phyloP scores from a whole-genome alignment of 805 yeast species.

The Candida vaughaniae region DNA sequence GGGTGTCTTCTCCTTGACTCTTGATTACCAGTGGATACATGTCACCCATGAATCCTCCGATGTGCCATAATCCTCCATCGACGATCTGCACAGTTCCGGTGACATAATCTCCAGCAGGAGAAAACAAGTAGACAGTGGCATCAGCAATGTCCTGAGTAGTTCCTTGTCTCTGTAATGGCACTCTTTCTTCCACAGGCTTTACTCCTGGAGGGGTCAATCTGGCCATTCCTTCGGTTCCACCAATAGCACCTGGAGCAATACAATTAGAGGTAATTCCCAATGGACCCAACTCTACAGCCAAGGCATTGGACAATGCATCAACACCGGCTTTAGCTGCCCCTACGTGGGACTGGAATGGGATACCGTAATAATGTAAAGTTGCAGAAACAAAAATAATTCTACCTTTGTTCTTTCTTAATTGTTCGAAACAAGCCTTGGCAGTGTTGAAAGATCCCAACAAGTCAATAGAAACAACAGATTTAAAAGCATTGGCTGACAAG shows the following conservation, averaged over 20 bases:
- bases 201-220: constrained; percentile 53
- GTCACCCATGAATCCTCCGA: constrained; percentile 44
- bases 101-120: constrained; percentile 76
- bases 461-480: constrained; percentile 83
- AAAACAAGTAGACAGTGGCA: constrained; percentile 78
- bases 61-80: constrained; percentile 91
- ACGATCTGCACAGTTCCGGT: constrained; percentile 79
- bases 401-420: constrained; percentile 68
- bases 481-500: constrained; percentile 82
- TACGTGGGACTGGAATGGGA: constrained; percentile 86
- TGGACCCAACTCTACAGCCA: constrained; percentile 92
- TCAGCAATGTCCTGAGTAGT: constrained; percentile 78
- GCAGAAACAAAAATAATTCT: constrained; percentile 78
- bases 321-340: constrained; percentile 96
- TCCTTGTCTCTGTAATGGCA: constrained; percentile 72
- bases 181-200: constrained; percentile 38
- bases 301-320: constrained; percentile 78
- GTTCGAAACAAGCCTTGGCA: constrained; percentile 72
- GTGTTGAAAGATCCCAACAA: constrained; percentile 87
- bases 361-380: constrained; percentile 85
- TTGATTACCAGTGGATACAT: constrained; percentile 34
- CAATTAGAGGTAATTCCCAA: constrained; percentile 80
- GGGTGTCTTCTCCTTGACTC: constrained; percentile 26
- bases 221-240: constrained; percentile 79
- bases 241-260: constrained; percentile 91